Base-by-base conservation (phyloP, 164 flowering plant species). In the Vitis cinerea region DNA sequence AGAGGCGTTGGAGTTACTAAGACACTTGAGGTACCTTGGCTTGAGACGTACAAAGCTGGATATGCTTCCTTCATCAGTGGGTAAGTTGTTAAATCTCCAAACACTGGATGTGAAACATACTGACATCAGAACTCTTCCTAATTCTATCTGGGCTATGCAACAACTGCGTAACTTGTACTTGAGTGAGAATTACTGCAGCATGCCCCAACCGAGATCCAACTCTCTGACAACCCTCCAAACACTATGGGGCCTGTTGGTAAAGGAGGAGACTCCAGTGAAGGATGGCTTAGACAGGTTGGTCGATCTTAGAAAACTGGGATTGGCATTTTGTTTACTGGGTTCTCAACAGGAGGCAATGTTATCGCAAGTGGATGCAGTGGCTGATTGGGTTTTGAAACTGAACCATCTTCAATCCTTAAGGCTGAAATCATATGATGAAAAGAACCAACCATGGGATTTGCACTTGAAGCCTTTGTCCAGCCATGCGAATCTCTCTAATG, bases 71-170 rank as follows among this genome's bases (percentile, higher is more conserved):
- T 11, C 27, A 9, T 74, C 79, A 1, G 50, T 82, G 0, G 75
- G 79, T n/a, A 30, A 77, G 5, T 67, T 82, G 19, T 16, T n/a
- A 1, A 47, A 30, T 59, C 77, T 82, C 8, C 70, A 82, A 50
- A 79, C 82, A 13, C 59, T 82, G 23, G 84, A 82, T 53, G 8
- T 77, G 23, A 82, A 79, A 72, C 73, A 68, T 9, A 77, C 82
- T 13, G 13, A 67, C 50, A 67, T 79, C 50, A 72, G 19, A 23
- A 48, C 9, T 5, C 12, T 82, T 13, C 80, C 80, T 0, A 53
- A 14, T 8, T 70, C 75, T 27, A 62, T 82, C 4, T 79, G 82
- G 82, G 70, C 67, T 52, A 3, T 71, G 56, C 67, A 70, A 37
- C 61, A 65, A 8, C 74, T 79, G n/a, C 69, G 70, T 14, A 81